phyloP scores from a whole-genome alignment of 768 basidiomycete species.

The Imleria badia region DNA sequence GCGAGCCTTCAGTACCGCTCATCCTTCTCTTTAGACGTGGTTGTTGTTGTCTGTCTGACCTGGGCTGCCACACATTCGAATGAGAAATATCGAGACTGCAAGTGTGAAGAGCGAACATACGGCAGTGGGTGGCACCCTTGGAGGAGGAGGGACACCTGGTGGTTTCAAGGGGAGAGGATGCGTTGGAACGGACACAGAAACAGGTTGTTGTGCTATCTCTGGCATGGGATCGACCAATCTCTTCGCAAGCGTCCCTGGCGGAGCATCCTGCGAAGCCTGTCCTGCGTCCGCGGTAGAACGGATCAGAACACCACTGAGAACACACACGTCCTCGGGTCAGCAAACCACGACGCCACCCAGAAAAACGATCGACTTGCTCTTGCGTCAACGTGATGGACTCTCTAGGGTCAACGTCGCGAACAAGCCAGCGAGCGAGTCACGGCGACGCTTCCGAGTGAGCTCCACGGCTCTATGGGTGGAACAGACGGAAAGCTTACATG shows the following conservation, averaged over 20 bases:
- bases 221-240: neutral
- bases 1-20: neutral
- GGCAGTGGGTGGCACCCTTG: slow-evolving; percentile 3
- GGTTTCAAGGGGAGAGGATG: neutral
- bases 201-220: neutral
- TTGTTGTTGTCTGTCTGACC: slow-evolving; percentile 9
- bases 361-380: slow-evolving; percentile 19
- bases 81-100: neutral
- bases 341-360: neutral
- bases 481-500: slow-evolving; percentile 21
- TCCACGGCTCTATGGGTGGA: neutral
- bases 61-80: slow-evolving; percentile 10
- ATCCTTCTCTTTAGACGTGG: slow-evolving; percentile 14
- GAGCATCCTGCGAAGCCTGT: slow-evolving; percentile 4
- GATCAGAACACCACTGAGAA: slow-evolving; percentile 15
- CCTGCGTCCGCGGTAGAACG: slow-evolving; percentile 5
- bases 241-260: neutral
- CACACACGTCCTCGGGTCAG: slow-evolving; percentile 9
- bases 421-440: neutral
- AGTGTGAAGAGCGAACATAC: slow-evolving; percentile 2
- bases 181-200: neutral
- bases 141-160: neutral
- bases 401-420: slow-evolving; percentile 5
- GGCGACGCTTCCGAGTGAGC: slow-evolving; percentile 6
- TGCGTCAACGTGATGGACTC: slow-evolving; percentile 24